Percentiles rank a stretch among this genome's conserved stretches.
phyloP scores from a whole-genome alignment of 139 green algal species.

The Tetradesmus obliquus region DNA sequence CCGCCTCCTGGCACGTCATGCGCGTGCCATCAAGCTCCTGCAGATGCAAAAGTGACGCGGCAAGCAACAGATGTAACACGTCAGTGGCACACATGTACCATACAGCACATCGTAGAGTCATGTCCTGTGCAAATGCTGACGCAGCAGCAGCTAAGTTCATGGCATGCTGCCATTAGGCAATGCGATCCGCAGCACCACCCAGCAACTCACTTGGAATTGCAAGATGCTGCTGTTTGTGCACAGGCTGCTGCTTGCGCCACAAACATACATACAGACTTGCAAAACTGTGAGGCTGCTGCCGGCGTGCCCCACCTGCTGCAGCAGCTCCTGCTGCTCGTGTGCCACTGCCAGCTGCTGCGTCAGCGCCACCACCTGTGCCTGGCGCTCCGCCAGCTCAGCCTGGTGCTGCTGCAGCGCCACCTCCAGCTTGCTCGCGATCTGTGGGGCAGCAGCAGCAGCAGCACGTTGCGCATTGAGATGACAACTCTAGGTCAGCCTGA shows the following conservation, averaged over 20 bases:
- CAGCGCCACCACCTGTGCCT: neutral
- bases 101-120: too few relatives aligned
- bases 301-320: slow-evolving; percentile 30
- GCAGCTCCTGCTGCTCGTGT: slow-evolving; percentile 32
- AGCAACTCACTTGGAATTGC: too few relatives aligned
- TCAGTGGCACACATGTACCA: too few relatives aligned
- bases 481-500: neutral
- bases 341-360: slow-evolving; percentile 35
- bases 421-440: slow-evolving; percentile 48
- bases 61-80: too few relatives aligned
- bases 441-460: neutral
- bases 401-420: slow-evolving; percentile 40
- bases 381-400: slow-evolving; percentile 32
- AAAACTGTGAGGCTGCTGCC: neutral
- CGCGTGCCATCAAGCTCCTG: neutral
- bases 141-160: too few relatives aligned
- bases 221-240: too few relatives aligned
- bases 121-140: too few relatives aligned
- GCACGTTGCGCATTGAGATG: too few relatives aligned
- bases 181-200: too few relatives aligned
- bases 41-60: neutral
- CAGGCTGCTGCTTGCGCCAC: neutral
- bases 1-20: slow-evolving; percentile 44
- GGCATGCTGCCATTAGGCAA: too few relatives aligned
- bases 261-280: neutral